Base-by-base conservation (phyloP, 371 early-diverging fungal species). In the Mucor indicus region DNA sequence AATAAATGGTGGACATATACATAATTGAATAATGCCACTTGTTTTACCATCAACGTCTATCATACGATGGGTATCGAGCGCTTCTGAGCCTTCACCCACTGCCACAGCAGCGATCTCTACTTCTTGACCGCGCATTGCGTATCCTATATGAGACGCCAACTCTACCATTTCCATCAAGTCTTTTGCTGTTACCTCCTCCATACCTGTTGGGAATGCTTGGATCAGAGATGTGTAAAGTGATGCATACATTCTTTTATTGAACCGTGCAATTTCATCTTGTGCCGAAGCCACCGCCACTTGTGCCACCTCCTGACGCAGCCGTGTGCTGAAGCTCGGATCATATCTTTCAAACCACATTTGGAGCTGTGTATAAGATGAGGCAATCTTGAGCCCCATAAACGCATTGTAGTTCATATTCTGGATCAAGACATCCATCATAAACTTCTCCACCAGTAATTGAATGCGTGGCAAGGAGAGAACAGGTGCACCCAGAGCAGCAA, bases 401-500 rank as follows among this genome's bases (percentile, higher is more conserved):
- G 55, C 36, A 25, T 64, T 62, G 35, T 62, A 61, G n/a, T 64
- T 67, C 64, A 69, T 61, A 33, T 62, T 66, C 39, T 63, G 69
- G 2, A 75, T 62, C 38, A 75, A 50, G 11, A 63, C 69, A 47
- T 75, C 75, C 75, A 75, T 75, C 38, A 83, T 67, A 12, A 80
- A 76, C 25, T 80, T 80, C 42, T 83, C 83, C 30, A 76, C 80
- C 42, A 75, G 64, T 65, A 83, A 73, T 22, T 69, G 60, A 31
- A 83, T 65, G 5, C 79, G 79, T 5, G 69, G 56, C 8, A 63
- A 49, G 19, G 75, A 74, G 19, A 75, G 56, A n/a, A n/a, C n/a
- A 10, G 72, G 65, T 12, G 57, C 45, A 3, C 57, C 62, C 23
- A 62, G 19, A n/a, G 45, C 40, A 12, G 49, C 36, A 24, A 76